Evolutionary conservation across 805 yeast species (phyloP), one percentile per base, ranked within the genome.

Genomic region (Komagataella pastoris): DNA sequence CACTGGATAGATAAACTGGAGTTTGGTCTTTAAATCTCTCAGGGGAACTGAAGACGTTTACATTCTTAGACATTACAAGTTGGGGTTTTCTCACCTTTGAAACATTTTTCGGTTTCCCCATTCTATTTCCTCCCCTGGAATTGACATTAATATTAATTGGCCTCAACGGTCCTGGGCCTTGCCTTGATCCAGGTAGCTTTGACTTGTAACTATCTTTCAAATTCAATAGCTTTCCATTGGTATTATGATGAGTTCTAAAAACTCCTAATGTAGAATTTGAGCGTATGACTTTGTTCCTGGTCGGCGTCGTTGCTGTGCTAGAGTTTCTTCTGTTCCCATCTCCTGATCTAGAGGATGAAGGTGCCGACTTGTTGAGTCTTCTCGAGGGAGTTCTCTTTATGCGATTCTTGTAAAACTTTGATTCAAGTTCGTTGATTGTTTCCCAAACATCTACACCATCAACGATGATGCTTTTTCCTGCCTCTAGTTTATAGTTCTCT

Each of bases 401-500:
- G 3, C 61, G 57, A 17, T 61, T 58, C 8, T 56, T 57, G 14
- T 57, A 44, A 46, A 52, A 23, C 7, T 59, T 61, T 19, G 59
- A 60, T 36, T 52, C 54, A 1, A 40, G 24, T 14, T 44, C 43
- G 7, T 17, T 17, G 17, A 52, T 36, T 3, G 30, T 45, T 12
- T 49, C 54, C 44, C 49, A 24, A 19, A 46, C 45, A 21, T 43
- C 18, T 24, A 24, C 47, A 1, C 83, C 85, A 49, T 74, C 65
- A 17, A 81, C 70, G 49, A 61, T 56, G 52, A 75, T 71, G 1
- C 65, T 68, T 49, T 66, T 61, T 1, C 69, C 68, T 3, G 54
- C 54, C 2, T 58, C 55, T 6, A 63, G 58, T 55, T 83, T 81
- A 69, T 78, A 85, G 10, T 67, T 68, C 3, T 58, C 53, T 3